Evolutionary conservation across 177 flowering plant genomes (phyloP), one percentile per base, ranked within the genome.

Genomic region (Telopea speciosissima): DNA sequence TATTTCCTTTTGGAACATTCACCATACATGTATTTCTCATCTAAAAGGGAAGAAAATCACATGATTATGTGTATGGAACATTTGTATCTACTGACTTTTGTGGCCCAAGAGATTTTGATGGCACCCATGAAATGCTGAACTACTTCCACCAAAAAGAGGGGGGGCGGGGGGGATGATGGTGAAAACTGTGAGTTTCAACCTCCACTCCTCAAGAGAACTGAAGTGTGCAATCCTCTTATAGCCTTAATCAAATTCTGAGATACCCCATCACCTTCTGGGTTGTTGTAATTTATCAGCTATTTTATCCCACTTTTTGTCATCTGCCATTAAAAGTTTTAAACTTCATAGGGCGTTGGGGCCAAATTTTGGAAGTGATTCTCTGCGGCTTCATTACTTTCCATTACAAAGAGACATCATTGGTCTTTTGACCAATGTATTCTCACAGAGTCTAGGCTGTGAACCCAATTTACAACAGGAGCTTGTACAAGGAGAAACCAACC

Each of bases 351-450:
- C 13, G 49, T 44, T 44, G 44, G 24, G 10, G 19, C 9, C 40
- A 25, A 40, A 8, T 24, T 42, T 6, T 10, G 60, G 59, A 69
- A 69, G 49, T 69, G 65, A 69, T 54, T 44, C 45, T 42, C 72
- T 40, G 65, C 68, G 64, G 69, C 68, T 69, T 65, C 62, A 26
- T 67, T 61, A 61, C 31, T 67, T 49, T 54, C 58, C 25, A 54
- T 8, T 17, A 70, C 59, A 70, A 44, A 49, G 66, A 42, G 45
- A 42, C 66, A 70, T 40, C 42, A 44, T 23, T 65, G 3, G 25
- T 16, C 40, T 31, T 26, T n/a, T n/a, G n/a, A 45, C 52, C 42
- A 33, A 59, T 33, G 66, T 49, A 70, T 36, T 44, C 24, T 13
- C 54, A 24, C 31, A 16, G 40, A 36, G 9, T 36, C 3, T 36